Conservation (phyloP, 2,329 filamentous ascomycete species). For the Neoascochyta sp. region DNA sequence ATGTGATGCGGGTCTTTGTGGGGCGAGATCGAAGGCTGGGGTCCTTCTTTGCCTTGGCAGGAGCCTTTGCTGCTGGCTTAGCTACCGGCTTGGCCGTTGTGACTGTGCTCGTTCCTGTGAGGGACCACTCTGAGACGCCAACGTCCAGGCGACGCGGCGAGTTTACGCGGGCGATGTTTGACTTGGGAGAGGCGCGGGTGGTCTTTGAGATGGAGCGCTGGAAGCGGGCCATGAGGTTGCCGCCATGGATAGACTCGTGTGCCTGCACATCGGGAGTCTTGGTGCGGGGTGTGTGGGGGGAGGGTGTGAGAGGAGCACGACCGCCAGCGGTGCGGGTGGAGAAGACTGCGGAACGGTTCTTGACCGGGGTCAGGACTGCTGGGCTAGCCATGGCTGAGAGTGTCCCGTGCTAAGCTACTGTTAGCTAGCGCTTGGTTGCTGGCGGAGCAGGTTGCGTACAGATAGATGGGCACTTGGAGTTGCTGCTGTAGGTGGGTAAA, state of each 20-base stretch:
- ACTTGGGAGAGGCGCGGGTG: constrained; percentile 84
- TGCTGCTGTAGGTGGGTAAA: constrained; percentile 29
- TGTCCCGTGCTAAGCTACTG: constrained; percentile 15
- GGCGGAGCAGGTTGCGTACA: constrained; percentile 18
- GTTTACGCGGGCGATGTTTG: constrained; percentile 77
- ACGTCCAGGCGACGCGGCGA: constrained; percentile 86
- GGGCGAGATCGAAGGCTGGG: constrained; percentile 28
- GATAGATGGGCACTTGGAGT: constrained; percentile 20
- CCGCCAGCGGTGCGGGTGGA: constrained; percentile 88
- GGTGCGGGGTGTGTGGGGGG: constrained; percentile 63
- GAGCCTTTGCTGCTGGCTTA: constrained; percentile 48
- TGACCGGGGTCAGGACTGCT: constrained; percentile 83
- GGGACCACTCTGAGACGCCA: constrained; percentile 85
- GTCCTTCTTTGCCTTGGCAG: constrained; percentile 40
- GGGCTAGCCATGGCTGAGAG: constrained; percentile 69
- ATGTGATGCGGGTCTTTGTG: constrained; percentile 40
- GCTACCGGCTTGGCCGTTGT: constrained; percentile 36
- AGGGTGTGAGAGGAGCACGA: constrained; percentile 90
- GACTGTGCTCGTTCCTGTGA: constrained; percentile 70
- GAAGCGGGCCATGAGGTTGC: constrained; percentile 75
- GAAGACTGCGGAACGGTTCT: constrained; percentile 92
- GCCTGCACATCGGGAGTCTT: constrained; percentile 45
- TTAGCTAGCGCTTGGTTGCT: constrained; percentile 17
- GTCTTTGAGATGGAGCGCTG: constrained; percentile 64
- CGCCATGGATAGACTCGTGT: constrained; percentile 67